Evolutionary conservation across 2,329 filamentous ascomycete genomes (phyloP), one percentile per base, ranked within the genome.

Genomic region (Rhynchosporium secalis): DNA sequence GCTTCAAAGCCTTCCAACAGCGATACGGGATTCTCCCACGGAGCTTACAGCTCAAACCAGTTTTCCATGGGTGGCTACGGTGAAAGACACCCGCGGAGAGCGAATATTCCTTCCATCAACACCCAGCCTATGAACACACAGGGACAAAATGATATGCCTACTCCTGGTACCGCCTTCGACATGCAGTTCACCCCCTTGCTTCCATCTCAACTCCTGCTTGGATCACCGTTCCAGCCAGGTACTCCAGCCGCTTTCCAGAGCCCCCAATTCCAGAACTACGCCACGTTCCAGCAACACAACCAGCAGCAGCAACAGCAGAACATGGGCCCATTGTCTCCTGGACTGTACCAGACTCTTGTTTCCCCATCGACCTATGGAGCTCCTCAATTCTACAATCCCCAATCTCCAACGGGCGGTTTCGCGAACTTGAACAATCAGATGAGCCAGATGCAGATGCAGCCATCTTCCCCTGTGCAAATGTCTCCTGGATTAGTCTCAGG

Each of bases 181-280:
- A 97, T 98, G 94, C 95, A 98, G 78, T 98, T 97, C 78, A 97
- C 95, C 10, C 94, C 95, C 68, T 84, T 99, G 68, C 86, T 99
- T 43, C 95, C 95, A 41, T 98, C 94, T 40, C 92, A 97, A 78
- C 82, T 99, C 71, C 86, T 99, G 31, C 88, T 98, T 56, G 95
- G 95, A 54, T 97, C 92, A 77, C 95, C 95, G 20, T 98, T 98
- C 78, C 95, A 98, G 78, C 92, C 95, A 13, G 95, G 93, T 47
- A 96, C 91, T 4, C 94, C 94, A 3, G 91, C 89, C 40, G 88
- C 91, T 43, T 98, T 97, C 77, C 87, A 88, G 65, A 96, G 90
- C 68, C 90, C 93, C 45, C 93, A 97, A 75, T 99, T 97, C 77
- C 89, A 95, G 76, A 92, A 84, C 75, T 88, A 95, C 75, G 85